phyloP scores from a whole-genome alignment of 2,329 filamentous ascomycete species.

The Spiromastix sp. region DNA sequence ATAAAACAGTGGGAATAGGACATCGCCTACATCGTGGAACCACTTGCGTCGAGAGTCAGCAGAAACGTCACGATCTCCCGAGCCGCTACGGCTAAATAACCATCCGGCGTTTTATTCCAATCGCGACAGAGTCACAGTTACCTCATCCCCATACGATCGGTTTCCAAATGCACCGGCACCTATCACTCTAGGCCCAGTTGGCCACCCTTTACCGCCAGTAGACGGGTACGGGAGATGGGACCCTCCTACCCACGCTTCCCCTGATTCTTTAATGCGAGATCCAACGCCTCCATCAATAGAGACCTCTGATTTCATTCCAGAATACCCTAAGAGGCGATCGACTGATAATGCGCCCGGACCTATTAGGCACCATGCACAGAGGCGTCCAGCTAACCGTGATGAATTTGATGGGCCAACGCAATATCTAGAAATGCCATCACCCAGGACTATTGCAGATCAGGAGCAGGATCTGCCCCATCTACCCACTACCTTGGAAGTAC shows the following conservation, averaged over 20 bases:
- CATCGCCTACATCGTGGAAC: constrained; percentile 8
- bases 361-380: constrained; percentile 39
- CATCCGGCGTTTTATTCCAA: constrained; percentile 18
- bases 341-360: constrained; percentile 22
- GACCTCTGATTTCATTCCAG: constrained; percentile 26
- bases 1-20: constrained; percentile 7
- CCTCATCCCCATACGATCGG: constrained; percentile 19
- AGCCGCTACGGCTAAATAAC: constrained; percentile 22
- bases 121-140: constrained; percentile 16
- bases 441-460: constrained; percentile 62
- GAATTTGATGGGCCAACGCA: constrained; percentile 85
- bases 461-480: constrained; percentile 72
- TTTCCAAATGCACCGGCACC: constrained; percentile 20
- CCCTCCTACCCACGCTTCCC: constrained; percentile 20
- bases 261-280: constrained; percentile 24
- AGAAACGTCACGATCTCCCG: constrained; percentile 12
- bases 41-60: constrained; percentile 5
- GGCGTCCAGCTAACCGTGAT: constrained; percentile 66
- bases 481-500: constrained; percentile 69
- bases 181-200: constrained; percentile 23
- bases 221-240: constrained; percentile 26
- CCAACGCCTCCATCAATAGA: constrained; percentile 22
- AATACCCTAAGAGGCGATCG: constrained; percentile 24
- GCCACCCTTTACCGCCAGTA: constrained; percentile 19
- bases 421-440: constrained; percentile 61